phyloP scores from a whole-genome alignment of 441 rosid genomes.

The Populus hybrid region DNA sequence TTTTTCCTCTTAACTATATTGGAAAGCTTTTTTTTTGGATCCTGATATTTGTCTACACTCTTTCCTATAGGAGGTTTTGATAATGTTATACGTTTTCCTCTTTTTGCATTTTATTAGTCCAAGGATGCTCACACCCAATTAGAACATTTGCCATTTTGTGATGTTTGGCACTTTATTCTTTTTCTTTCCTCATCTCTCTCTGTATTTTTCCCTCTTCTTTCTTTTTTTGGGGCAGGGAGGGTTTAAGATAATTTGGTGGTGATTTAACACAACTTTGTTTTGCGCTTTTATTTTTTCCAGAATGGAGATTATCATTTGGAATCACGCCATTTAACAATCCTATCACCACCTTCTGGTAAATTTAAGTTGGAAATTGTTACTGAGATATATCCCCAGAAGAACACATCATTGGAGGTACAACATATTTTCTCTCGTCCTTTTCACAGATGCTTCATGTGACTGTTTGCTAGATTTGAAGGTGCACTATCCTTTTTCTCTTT shows the following conservation, averaged over 20 bases:
- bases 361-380: conserved; percentile 76
- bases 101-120: neutral
- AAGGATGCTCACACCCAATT: neutral
- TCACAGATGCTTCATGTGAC: neutral
- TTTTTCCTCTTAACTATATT: neutral
- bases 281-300: conserved; percentile 25
- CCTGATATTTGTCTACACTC: neutral
- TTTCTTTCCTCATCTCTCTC: neutral
- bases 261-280: neutral
- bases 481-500: conserved; percentile 8
- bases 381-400: conserved; percentile 86
- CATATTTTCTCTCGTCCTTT: neutral
- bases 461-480: neutral
- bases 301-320: conserved; percentile 62
- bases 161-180: no score
- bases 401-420: conserved; percentile 86
- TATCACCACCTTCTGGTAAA: conserved; percentile 54
- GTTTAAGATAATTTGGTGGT: no score
- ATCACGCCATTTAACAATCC: conserved; percentile 65
- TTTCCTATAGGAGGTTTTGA: neutral
- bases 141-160: neutral
- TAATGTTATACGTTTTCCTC: neutral
- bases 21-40: neutral
- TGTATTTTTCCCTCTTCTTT: neutral
- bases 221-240: neutral